These are phyloP conservation scores for Sordariomycetes sp. DNA, from an alignment of 2,329 filamentous ascomycete species.

Conservation along the genomic window DNA sequence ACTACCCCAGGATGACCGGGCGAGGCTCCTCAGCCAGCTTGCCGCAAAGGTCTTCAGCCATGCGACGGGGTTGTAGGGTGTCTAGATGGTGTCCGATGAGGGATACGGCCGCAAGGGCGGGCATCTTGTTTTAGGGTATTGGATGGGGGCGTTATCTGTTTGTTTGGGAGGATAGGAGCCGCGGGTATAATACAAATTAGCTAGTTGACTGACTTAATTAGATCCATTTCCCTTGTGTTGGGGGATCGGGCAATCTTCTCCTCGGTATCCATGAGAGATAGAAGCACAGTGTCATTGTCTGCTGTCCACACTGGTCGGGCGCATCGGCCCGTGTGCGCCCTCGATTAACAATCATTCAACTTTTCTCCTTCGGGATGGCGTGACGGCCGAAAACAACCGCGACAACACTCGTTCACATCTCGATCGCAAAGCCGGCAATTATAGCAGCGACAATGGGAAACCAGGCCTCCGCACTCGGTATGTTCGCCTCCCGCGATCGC, in stretches of 20 bases:
- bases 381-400: background rate
- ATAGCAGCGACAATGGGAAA: conserved; percentile 1
- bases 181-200: background rate
- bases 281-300: background rate
- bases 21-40: conserved; percentile 70
- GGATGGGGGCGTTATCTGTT: background rate
- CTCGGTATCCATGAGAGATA: background rate
- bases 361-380: background rate
- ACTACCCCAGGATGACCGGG: conserved; percentile 71
- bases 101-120: too few species aligned
- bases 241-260: too few species aligned
- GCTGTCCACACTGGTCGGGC: background rate
- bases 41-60: conserved; percentile 81
- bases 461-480: conserved; percentile 1
- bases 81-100: background rate
- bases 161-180: background rate
- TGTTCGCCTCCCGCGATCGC: background rate
- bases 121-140: background rate
- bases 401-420: background rate
- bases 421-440: background rate
- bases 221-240: background rate
- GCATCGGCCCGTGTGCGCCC: background rate
- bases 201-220: background rate
- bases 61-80: conserved; percentile 45
- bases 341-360: background rate